Evolutionary conservation across 441 rosid species (phyloP).

Genomic region (Euphorbia celastroides): DNA sequence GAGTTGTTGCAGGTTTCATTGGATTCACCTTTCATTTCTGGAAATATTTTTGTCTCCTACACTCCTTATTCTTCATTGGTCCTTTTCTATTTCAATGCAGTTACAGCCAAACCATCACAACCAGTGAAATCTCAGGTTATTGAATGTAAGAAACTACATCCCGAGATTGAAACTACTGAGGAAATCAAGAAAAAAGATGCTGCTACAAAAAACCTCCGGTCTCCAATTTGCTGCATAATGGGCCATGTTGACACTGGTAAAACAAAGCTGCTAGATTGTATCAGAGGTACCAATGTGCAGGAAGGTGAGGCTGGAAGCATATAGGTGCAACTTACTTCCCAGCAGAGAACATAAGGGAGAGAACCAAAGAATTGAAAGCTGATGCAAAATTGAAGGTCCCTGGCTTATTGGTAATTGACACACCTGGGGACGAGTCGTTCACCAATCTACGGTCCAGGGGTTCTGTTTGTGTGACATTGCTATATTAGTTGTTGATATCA

Average conservation of each 20-base stretch:
- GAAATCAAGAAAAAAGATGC: slow-evolving; percentile 35
- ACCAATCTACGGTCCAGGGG: slow-evolving; percentile 90
- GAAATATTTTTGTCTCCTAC: neutral
- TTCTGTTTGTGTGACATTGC: slow-evolving; percentile 97
- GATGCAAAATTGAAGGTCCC: slow-evolving; percentile 93
- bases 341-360: slow-evolving; percentile 85
- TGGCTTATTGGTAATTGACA: slow-evolving; percentile 92
- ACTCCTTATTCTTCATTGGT: slow-evolving; percentile 4
- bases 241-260: slow-evolving; percentile 99
- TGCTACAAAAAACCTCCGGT: slow-evolving; percentile 55
- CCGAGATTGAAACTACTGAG: slow-evolving; percentile 34
- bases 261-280: slow-evolving; percentile 92
- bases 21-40: neutral
- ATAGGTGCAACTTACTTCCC: slow-evolving; percentile 99
- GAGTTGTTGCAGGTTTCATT: slow-evolving; percentile 39
- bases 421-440: slow-evolving; percentile 97
- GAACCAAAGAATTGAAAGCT: slow-evolving; percentile 92
- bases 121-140: slow-evolving; percentile 27
- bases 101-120: slow-evolving; percentile 26
- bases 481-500: slow-evolving; percentile 92
- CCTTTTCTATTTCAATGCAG: slow-evolving; percentile 5
- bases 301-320: slow-evolving; percentile 99
- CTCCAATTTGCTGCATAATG: slow-evolving; percentile 98
- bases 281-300: slow-evolving; percentile 95
- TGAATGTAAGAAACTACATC: slow-evolving; percentile 25